Base-by-base conservation (phyloP, 768 basidiomycete species). In the Neoboletus brunneissimus region DNA sequence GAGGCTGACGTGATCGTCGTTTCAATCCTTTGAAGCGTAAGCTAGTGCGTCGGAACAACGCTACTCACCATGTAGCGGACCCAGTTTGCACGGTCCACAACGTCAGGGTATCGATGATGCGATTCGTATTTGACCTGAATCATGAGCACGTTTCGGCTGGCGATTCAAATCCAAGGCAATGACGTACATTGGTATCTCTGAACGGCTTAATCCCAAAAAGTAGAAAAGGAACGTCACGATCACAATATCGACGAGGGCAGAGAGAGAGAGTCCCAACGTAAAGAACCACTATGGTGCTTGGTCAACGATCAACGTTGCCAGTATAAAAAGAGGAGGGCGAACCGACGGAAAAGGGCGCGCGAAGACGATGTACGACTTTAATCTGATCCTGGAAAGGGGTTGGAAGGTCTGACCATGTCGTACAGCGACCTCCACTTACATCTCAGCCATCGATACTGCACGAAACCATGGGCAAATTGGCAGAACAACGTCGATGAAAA, bases 221-320 rank as follows among this genome's bases (percentile, higher is more conserved):
- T 71, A 75, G 54, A 76, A 78, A 23, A 82, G 69, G n/a, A 64
- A 73, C 3, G 45, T 64, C 8, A 78, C 79, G 51, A 81, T 80
- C 16, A 79, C 53, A 45, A 82, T 59, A 57, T 83, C 82, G 35
- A 80, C 65, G 5, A 72, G 52, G 2, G 76, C 76, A 5, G 81
- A 81, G 2, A 82, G 70, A 1, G 73, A 63, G 0, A 82, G 67
- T 10, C 80, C 81, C 1, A 72, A 61, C 3, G 81, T 81, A 57
- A 81, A 80, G 5, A 75, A 61, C 71, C 75, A 77, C 79, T 82
- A 35, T 8, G 8, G 27, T n/a, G 1, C 29, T 34, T n/a, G 34
- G 35, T 56, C 34, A 52, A 22, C 5, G n/a, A 53, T 9, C 34
- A 16, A 3, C 7, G 12, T 23, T 20, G 9, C 35, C 9, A 34